Conservation (phyloP, 2,329 filamentous ascomycete genomes). For the Penicillium sp. region DNA sequence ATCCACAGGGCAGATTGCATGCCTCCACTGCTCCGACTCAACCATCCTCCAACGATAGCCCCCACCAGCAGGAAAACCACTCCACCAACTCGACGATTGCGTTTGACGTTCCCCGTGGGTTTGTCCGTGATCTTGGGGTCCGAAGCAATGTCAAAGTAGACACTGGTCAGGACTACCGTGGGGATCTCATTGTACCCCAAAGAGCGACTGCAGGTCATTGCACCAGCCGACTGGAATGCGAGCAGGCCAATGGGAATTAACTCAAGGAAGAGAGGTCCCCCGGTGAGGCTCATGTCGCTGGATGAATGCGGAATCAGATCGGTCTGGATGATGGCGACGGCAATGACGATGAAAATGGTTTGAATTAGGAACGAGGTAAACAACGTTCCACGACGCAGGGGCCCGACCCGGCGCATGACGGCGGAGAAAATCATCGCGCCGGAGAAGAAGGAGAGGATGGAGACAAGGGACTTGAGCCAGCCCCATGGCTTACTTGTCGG, state of each 20-base stretch:
- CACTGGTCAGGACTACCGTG: constrained; percentile 42
- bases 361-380: constrained; percentile 40
- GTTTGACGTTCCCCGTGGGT: constrained; percentile 35
- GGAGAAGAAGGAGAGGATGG: constrained; percentile 38
- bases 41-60: constrained; percentile 39
- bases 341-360: constrained; percentile 33
- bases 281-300: constrained; percentile 14
- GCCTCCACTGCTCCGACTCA: constrained; percentile 38
- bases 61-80: constrained; percentile 36
- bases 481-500: constrained; percentile 36
- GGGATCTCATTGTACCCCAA: constrained; percentile 42
- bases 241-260: constrained; percentile 40
- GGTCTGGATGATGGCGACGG: constrained; percentile 36
- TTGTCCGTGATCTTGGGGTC: constrained; percentile 33
- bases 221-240: constrained; percentile 42
- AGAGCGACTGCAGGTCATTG: constrained; percentile 38
- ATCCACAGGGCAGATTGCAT: constrained; percentile 42
- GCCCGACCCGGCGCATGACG: constrained; percentile 32
- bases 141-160: constrained; percentile 42
- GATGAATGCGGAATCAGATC: constrained; percentile 34
- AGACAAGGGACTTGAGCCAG: constrained; percentile 42
- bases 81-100: constrained; percentile 34
- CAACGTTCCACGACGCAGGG: constrained; percentile 32
- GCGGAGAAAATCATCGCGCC: constrained; percentile 38
- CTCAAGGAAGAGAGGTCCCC: constrained; percentile 32